phyloP scores from a whole-genome alignment of 1,139 yeast genomes.

The Taiozyma sp. region DNA sequence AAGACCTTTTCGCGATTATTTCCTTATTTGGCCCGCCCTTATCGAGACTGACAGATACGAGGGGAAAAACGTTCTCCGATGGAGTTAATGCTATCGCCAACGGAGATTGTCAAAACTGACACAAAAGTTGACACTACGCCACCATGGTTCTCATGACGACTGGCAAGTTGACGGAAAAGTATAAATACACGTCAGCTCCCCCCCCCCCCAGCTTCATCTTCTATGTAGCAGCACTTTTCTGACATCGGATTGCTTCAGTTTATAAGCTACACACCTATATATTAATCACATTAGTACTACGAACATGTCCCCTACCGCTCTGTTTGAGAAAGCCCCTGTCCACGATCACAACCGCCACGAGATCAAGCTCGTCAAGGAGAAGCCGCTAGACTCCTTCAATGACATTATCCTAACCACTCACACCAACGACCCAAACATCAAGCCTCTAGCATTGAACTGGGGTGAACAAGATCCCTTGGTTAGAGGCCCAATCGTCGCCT shows the following conservation, averaged over 20 bases:
- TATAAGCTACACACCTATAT: background rate
- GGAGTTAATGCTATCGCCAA: background rate
- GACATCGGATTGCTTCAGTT: background rate
- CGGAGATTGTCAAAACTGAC: background rate
- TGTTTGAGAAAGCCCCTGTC: background rate
- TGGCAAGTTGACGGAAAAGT: background rate
- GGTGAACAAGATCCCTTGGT: constrained; percentile 39
- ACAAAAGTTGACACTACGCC: background rate
- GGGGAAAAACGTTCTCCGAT: background rate
- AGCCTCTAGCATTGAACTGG: constrained; percentile 47
- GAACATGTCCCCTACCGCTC: background rate
- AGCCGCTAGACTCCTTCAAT: constrained; percentile 23
- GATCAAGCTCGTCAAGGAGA: constrained; percentile 22
- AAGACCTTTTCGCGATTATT: background rate
- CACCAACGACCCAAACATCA: constrained; percentile 42
- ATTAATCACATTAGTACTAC: background rate
- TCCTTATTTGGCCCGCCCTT: background rate
- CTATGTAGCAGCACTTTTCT: background rate
- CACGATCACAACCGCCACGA: constrained; percentile 1
- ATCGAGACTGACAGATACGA: background rate
- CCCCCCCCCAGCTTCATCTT: background rate
- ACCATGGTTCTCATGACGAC: background rate
- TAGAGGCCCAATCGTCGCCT: constrained; percentile 58
- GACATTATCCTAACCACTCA: constrained; percentile 44
- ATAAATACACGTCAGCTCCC: background rate